These are phyloP conservation scores for Leucoagaricus sp. DNA, from an alignment of 1,284 basidiomycete genomes.

Conservation along the genomic window DNA sequence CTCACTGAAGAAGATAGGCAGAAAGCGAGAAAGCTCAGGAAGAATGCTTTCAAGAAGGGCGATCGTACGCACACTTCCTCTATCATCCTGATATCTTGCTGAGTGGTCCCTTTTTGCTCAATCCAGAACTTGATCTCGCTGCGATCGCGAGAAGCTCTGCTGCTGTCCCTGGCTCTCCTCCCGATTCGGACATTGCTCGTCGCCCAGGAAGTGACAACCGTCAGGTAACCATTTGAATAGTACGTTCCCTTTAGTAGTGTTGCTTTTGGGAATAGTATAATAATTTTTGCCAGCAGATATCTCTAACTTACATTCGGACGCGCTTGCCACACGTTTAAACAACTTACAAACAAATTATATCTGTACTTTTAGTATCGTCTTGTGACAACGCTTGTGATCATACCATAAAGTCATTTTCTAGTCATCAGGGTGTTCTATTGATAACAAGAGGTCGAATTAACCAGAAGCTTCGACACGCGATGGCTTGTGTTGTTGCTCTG, in stretches of 20 bases:
- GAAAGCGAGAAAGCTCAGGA: conserved; percentile 64
- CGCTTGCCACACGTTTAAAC: too few species aligned
- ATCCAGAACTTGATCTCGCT: conserved; percentile 63
- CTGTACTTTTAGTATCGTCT: too few species aligned
- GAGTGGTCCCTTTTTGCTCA: background rate
- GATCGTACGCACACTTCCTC: conserved; percentile 21
- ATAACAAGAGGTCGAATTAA: too few species aligned
- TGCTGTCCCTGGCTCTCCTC: conserved; percentile 69
- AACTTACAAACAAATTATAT: too few species aligned
- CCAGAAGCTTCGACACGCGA: too few species aligned
- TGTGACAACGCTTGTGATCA: too few species aligned
- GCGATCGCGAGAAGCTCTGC: conserved; percentile 81
- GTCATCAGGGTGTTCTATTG: too few species aligned
- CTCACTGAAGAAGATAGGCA: conserved; percentile 68
- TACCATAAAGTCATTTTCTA: too few species aligned
- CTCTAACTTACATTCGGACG: too few species aligned
- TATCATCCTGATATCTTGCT: background rate
- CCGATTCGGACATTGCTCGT: conserved; percentile 19
- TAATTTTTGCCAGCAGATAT: too few species aligned
- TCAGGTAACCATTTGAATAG: background rate
- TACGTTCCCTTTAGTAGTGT: background rate
- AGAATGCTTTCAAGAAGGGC: conserved; percentile 62
- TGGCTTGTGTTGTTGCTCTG: too few species aligned
- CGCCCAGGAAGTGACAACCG: background rate
- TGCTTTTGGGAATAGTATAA: too few species aligned